phyloP scores from a whole-genome alignment of 2,329 filamentous ascomycete species.

The Phaeomoniella chlamydospora region DNA sequence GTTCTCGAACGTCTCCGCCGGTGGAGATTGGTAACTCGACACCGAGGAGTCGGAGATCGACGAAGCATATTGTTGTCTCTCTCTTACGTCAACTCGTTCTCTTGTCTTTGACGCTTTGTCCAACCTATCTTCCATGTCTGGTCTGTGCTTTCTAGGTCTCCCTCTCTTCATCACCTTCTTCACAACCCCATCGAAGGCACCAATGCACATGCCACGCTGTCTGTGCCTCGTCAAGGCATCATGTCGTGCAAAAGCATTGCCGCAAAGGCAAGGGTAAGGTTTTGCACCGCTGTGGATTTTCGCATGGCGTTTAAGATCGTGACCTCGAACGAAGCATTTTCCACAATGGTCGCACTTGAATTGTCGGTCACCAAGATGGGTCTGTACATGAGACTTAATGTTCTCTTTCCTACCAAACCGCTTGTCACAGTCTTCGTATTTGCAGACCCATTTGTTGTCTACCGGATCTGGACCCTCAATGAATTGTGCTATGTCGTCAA shows the following conservation, averaged over 20 bases:
- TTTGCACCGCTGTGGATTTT: conserved; percentile 97
- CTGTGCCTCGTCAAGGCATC: conserved; percentile 89
- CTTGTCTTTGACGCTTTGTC: conserved; percentile 42
- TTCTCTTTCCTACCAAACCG: conserved; percentile 96
- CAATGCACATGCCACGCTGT: conserved; percentile 91
- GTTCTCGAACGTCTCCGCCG: conserved; percentile 23
- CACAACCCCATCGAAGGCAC: conserved; percentile 72
- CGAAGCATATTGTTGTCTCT: conserved; percentile 16
- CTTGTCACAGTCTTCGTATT: conserved; percentile 69
- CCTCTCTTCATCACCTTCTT: conserved; percentile 54
- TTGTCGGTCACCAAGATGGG: conserved; percentile 89
- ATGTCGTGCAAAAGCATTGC: conserved; percentile 86
- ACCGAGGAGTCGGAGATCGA: conserved; percentile 21
- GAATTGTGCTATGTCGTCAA: conserved; percentile 67
- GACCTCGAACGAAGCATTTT: conserved; percentile 93
- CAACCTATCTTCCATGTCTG: conserved; percentile 41
- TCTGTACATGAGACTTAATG: conserved; percentile 96
- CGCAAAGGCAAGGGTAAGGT: conserved; percentile 86
- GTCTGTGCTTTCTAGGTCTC: conserved; percentile 47
- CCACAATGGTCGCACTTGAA: conserved; percentile 86
- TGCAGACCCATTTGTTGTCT: conserved; percentile 69
- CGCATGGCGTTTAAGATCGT: conserved; percentile 91
- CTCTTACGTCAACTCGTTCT: conserved; percentile 15
- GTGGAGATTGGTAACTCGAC: conserved; percentile 25
- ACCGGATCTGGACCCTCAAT: conserved; percentile 57